These are phyloP conservation scores for Seiridium unicorne DNA, from an alignment of 2,329 filamentous ascomycete species.

Conservation along the genomic window DNA sequence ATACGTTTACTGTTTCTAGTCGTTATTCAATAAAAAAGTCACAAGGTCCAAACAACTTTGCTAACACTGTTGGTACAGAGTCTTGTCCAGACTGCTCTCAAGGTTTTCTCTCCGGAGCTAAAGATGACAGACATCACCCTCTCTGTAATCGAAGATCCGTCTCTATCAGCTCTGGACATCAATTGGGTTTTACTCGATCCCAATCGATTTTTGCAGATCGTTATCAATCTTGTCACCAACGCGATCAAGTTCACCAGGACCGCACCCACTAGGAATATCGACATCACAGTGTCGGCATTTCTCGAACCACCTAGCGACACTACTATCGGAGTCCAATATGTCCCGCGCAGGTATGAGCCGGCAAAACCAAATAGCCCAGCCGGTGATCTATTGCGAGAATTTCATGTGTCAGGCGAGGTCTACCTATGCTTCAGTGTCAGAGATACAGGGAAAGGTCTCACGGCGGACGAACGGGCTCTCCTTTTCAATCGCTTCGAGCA, in stretches of 20 bases:
- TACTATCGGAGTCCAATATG: slow-evolving; percentile 55
- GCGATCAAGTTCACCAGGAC: slow-evolving; percentile 78
- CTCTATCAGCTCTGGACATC: slow-evolving; percentile 55
- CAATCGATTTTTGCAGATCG: slow-evolving; percentile 71
- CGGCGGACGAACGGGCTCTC: slow-evolving; percentile 67
- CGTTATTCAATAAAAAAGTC: no score
- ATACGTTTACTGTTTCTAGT: no score
- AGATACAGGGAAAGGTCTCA: slow-evolving; percentile 75
- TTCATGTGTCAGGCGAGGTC: slow-evolving; percentile 27
- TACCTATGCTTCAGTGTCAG: slow-evolving; percentile 72
- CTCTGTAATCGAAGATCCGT: slow-evolving; percentile 60
- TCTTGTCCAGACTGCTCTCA: slow-evolving; percentile 66
- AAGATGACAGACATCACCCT: slow-evolving; percentile 68
- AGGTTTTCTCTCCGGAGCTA: slow-evolving; percentile 77
- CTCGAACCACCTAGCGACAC: slow-evolving; percentile 35
- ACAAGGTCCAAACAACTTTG: not conserved
- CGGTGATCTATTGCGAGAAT: not conserved
- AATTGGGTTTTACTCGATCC: slow-evolving; percentile 71
- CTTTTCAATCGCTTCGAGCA: slow-evolving; percentile 80
- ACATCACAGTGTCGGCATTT: slow-evolving; percentile 45
- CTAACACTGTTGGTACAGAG: slow-evolving; percentile 15
- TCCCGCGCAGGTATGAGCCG: slow-evolving; percentile 49
- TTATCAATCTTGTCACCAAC: slow-evolving; percentile 80
- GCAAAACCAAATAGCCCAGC: slow-evolving; percentile 20
- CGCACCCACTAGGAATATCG: slow-evolving; percentile 55